Percentiles rank a stretch among this genome's conserved stretches.
Evolutionary conservation across 495 filamentous ascomycete genomes (phyloP).

Genomic region (Trichodelitschia bisporula): DNA sequence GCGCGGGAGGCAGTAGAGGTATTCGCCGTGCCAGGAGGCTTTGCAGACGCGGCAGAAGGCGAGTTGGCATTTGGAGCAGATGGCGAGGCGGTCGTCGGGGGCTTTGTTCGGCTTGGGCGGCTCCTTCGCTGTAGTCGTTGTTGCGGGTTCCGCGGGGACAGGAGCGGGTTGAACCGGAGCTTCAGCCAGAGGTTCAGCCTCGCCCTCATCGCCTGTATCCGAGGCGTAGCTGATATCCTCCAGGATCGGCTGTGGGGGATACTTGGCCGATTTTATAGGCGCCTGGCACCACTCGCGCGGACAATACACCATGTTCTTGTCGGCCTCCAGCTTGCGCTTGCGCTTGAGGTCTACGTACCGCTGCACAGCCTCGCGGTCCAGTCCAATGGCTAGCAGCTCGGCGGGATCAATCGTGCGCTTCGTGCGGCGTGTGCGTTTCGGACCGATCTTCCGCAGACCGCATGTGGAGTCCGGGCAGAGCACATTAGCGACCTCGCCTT

Average conservation of each 20-base stretch:
- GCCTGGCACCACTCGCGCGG: conserved; percentile 86
- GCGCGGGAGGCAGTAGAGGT: conserved; percentile 32
- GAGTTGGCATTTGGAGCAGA: conserved; percentile 77
- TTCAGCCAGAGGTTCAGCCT: conserved; percentile 7
- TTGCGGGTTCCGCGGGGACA: not conserved
- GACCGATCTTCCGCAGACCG: conserved; percentile 26
- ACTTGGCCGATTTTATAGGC: conserved; percentile 41
- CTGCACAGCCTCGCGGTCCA: conserved; percentile 46
- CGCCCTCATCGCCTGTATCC: conserved; percentile 22
- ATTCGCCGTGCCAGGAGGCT: conserved; percentile 76
- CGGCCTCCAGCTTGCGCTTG: conserved; percentile 73
- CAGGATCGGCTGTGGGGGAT: not conserved
- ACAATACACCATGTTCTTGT: conserved; percentile 84
- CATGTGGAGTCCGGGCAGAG: conserved; percentile 58
- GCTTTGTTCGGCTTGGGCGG: not conserved
- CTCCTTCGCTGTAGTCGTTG: not conserved
- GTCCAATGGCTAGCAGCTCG: conserved; percentile 67
- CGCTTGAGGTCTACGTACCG: conserved; percentile 77
- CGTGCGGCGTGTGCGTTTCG: conserved; percentile 16
- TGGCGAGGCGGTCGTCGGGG: conserved; percentile 34
- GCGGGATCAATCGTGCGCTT: conserved; percentile 49
- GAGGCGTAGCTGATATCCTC: conserved; percentile 13
- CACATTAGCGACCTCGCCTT: conserved; percentile 57
- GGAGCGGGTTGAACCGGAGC: conserved; percentile 1
- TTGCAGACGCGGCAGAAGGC: conserved; percentile 65